A percentile compares a stretch with the other conserved stretches of the same genome.
phyloP scores from a whole-genome alignment of 2,329 filamentous ascomycete genomes.

The Pseudocercospora cruenta region DNA sequence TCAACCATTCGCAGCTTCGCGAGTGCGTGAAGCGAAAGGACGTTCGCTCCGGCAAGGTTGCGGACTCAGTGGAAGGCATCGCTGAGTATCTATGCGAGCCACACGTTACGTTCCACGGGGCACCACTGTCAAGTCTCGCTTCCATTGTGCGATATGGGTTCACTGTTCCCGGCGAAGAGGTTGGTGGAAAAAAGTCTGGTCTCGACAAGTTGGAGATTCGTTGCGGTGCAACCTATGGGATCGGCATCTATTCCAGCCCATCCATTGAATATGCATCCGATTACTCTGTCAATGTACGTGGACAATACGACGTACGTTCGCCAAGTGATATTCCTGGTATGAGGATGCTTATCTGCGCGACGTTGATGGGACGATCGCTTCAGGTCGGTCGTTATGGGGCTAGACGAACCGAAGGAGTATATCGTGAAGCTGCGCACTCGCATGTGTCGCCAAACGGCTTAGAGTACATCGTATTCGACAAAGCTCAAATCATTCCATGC shows the following conservation, averaged over 20 bases:
- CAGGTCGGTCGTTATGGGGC: slow-evolving; percentile 31
- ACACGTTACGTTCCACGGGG: slow-evolving; percentile 45
- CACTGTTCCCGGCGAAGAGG: slow-evolving; percentile 42
- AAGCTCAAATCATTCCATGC: slow-evolving; percentile 49
- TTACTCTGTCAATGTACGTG: slow-evolving; percentile 36
- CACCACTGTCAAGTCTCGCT: slow-evolving; percentile 35
- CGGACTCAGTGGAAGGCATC: slow-evolving; percentile 37
- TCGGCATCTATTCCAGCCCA: slow-evolving; percentile 52
- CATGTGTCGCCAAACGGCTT: slow-evolving; percentile 41
- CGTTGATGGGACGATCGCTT: slow-evolving; percentile 49
- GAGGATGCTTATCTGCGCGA: slow-evolving; percentile 52
- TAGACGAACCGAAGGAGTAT: slow-evolving; percentile 1
- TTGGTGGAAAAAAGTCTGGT: slow-evolving; percentile 26
- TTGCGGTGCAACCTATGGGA: slow-evolving; percentile 47
- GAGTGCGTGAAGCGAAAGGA: not conserved
- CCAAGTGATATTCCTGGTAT: slow-evolving; percentile 42
- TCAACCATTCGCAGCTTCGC: slow-evolving; percentile 2
- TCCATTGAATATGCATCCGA: slow-evolving; percentile 44
- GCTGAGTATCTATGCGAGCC: slow-evolving; percentile 44
- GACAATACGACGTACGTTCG: slow-evolving; percentile 26
- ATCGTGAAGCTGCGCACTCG: slow-evolving; percentile 8
- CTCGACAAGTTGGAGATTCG: slow-evolving; percentile 32
- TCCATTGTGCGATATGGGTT: slow-evolving; percentile 53
- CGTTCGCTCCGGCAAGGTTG: not conserved
- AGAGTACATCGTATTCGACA: slow-evolving; percentile 53